A percentile compares a stretch with the other conserved stretches of the same genome.
phyloP scores from a whole-genome alignment of 495 filamentous ascomycete genomes.

The Penicillium bovifimosum region DNA sequence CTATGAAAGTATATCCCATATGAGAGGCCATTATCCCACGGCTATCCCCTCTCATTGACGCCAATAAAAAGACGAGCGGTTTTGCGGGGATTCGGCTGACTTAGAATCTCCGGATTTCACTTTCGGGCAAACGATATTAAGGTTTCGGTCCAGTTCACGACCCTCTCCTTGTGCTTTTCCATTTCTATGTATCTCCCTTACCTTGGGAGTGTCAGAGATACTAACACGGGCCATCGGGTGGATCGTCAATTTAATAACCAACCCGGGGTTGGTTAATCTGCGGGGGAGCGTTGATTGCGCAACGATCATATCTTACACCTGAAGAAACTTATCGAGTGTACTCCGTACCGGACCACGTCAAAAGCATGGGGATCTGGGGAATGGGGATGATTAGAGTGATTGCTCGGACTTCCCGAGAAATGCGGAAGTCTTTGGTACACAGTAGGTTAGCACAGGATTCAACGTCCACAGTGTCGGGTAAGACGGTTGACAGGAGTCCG shows the following conservation, averaged over 20 bases:
- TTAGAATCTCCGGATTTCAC: neutral
- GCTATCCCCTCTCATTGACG: too few relatives aligned
- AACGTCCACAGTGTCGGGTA: neutral
- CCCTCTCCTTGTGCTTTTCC: neutral
- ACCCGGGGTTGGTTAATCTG: neutral
- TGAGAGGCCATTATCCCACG: too few relatives aligned
- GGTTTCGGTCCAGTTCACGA: neutral
- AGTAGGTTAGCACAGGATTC: too few relatives aligned
- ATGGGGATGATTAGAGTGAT: constrained; percentile 5
- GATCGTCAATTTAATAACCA: neutral
- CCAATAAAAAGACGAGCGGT: neutral
- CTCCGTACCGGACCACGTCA: neutral
- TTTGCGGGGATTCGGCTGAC: neutral
- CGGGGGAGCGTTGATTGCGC: neutral
- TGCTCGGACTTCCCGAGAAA: neutral
- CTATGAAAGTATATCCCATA: too few relatives aligned
- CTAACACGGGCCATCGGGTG: neutral
- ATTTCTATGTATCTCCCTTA: too few relatives aligned
- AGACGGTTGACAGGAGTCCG: neutral
- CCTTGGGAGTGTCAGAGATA: too few relatives aligned
- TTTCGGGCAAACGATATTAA: neutral
- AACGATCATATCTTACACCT: neutral
- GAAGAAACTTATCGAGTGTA: neutral
- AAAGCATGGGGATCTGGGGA: constrained; percentile 6
- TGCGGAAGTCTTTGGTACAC: too few relatives aligned